Evolutionary conservation across 2,329 filamentous ascomycete species (phyloP).

Genomic region (Pseudogymnoascus verrucosus): DNA sequence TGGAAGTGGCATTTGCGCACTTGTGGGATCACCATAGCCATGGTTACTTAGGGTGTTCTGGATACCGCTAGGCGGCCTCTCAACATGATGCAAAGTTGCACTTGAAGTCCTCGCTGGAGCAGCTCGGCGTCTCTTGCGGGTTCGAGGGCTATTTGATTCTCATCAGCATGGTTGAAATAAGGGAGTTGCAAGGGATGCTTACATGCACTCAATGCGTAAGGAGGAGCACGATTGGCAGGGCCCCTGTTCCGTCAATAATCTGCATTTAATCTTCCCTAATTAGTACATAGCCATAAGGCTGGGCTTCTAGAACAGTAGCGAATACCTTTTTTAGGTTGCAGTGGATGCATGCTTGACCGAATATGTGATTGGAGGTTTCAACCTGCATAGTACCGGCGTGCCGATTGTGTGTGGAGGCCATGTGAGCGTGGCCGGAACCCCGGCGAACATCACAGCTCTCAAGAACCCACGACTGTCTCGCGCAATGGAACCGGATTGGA

Average conservation of each 20-base stretch:
- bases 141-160: neutral
- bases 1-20: neutral
- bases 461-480: neutral
- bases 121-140: conserved; percentile 3
- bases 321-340: conserved; percentile 27
- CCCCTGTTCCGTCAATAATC: conserved; percentile 19
- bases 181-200: neutral
- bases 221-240: conserved; percentile 15
- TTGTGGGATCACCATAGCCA: neutral
- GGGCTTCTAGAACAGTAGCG: neutral
- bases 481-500: neutral
- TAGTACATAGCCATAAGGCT: neutral
- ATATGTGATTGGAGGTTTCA: neutral
- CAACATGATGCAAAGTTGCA: neutral
- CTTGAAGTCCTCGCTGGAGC: neutral
- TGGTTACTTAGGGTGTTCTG: neutral
- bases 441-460: neutral
- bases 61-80: neutral
- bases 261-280: conserved; percentile 23
- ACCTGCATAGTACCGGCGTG: neutral
- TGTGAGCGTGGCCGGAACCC: neutral
- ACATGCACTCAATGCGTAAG: conserved; percentile 10
- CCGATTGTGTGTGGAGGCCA: neutral
- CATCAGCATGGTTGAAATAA: neutral
- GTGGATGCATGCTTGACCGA: conserved; percentile 24